A percentile compares a stretch with the other conserved stretches of the same genome.
phyloP scores from a whole-genome alignment of 179 eudicot species.

The Sideroxylon spinosum region DNA sequence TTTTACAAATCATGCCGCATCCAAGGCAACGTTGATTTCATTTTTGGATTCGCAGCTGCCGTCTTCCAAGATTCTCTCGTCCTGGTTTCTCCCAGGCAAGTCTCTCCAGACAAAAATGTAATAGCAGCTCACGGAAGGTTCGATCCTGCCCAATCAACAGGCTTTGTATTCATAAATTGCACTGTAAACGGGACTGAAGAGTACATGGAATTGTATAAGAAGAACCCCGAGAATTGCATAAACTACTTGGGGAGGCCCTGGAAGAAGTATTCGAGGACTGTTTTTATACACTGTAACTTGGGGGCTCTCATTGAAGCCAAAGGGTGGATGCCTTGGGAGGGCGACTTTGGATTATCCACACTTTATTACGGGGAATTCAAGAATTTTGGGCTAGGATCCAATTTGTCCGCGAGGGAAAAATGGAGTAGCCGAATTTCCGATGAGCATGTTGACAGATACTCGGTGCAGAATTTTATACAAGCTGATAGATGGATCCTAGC shows the following conservation, averaged over 20 bases:
- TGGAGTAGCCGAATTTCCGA: constrained; percentile 68
- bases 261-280: constrained; percentile 81
- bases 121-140: constrained; percentile 77
- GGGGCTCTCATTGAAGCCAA: constrained; percentile 41
- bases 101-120: constrained; percentile 52
- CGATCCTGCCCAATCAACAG: constrained; percentile 72
- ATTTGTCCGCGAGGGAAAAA: constrained; percentile 34
- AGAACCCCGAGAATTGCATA: constrained; percentile 20
- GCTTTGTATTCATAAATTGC: constrained; percentile 70
- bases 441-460: constrained; percentile 39
- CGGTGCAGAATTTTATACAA: constrained; percentile 65
- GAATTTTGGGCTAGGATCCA: constrained; percentile 61
- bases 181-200: constrained; percentile 48
- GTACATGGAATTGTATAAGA: constrained; percentile 28
- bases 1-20: constrained; percentile 73
- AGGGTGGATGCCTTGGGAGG: constrained; percentile 85
- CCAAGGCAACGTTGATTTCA: constrained; percentile 83
- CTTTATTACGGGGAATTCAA: constrained; percentile 64
- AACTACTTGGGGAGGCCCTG: constrained; percentile 85
- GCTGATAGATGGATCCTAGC: constrained; percentile 75
- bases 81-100: constrained; percentile 46
- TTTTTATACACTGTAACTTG: constrained; percentile 47
- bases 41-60: constrained; percentile 72
- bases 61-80: constrained; percentile 65
- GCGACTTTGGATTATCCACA: constrained; percentile 56